Evolutionary conservation across 768 basidiomycete species (phyloP).

Genomic region (Suillus americanus): DNA sequence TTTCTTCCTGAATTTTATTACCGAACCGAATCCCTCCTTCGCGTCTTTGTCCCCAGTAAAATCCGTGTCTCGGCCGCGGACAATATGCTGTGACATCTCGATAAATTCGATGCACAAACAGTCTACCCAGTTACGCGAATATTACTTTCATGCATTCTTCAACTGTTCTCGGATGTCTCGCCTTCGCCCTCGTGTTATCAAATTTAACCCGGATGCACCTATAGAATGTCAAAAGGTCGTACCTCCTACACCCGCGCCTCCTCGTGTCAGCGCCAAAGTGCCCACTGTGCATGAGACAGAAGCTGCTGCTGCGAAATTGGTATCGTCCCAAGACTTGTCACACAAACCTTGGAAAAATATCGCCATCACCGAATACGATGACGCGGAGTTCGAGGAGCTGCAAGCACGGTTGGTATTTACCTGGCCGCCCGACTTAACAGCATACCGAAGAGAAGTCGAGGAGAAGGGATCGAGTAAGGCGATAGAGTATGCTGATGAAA

Average conservation of each 20-base stretch:
- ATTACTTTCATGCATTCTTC: slow-evolving; percentile 51
- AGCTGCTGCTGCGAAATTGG: slow-evolving; percentile 1
- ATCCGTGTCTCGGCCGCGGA: background rate
- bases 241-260: background rate
- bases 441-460: background rate
- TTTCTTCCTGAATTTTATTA: background rate
- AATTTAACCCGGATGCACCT: slow-evolving; percentile 19
- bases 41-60: background rate
- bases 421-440: slow-evolving; percentile 24
- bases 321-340: background rate
- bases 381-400: slow-evolving; percentile 16
- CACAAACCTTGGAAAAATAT: slow-evolving; percentile 31
- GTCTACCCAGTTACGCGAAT: slow-evolving; percentile 29
- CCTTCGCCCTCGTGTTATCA: slow-evolving; percentile 21
- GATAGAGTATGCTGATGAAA: slow-evolving; percentile 1
- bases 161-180: slow-evolving; percentile 36
- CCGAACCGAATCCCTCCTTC: background rate
- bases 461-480: background rate
- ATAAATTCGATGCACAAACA: background rate
- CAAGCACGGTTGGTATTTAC: slow-evolving; percentile 12
- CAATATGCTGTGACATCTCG: background rate
- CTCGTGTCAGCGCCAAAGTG: background rate
- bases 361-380: slow-evolving; percentile 28
- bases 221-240: slow-evolving; percentile 11
- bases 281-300: background rate